phyloP scores from a whole-genome alignment of 2,329 filamentous ascomycete species.

The Triangularia setosa region DNA sequence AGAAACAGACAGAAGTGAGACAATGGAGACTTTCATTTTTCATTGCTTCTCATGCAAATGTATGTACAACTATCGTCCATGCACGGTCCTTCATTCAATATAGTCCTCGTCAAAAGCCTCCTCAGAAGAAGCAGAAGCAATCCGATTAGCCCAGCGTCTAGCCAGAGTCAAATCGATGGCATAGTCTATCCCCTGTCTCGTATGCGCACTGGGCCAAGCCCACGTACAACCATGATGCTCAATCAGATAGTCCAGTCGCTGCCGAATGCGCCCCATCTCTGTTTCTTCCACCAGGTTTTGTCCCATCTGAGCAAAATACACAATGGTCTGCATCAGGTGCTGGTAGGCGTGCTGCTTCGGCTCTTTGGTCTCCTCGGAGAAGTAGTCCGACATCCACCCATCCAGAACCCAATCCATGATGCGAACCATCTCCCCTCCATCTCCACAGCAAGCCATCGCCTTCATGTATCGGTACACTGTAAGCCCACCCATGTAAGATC shows the following conservation, averaged over 20 bases:
- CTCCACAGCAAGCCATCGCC: slow-evolving; percentile 57
- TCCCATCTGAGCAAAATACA: slow-evolving; percentile 45
- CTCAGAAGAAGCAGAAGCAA: not conserved
- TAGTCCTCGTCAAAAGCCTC: not conserved
- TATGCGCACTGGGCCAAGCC: slow-evolving; percentile 15
- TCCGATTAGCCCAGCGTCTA: slow-evolving; percentile 6
- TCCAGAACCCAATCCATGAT: slow-evolving; percentile 57
- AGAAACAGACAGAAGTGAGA: slow-evolving; percentile 48
- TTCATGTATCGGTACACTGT: slow-evolving; percentile 59
- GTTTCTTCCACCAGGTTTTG: slow-evolving; percentile 37
- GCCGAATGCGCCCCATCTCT: slow-evolving; percentile 32
- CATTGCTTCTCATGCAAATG: not conserved
- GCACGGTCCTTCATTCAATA: too few species aligned
- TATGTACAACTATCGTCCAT: too few species aligned
- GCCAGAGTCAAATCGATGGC: slow-evolving; percentile 11
- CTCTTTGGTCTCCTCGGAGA: slow-evolving; percentile 35
- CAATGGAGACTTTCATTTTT: not conserved
- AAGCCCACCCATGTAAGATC: slow-evolving; percentile 42
- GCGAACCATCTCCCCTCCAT: slow-evolving; percentile 54
- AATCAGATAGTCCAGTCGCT: slow-evolving; percentile 21
- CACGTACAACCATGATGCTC: slow-evolving; percentile 19
- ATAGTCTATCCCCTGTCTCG: not conserved
- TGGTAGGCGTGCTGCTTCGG: slow-evolving; percentile 35
- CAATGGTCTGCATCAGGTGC: slow-evolving; percentile 29
- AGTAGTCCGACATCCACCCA: slow-evolving; percentile 38